Evolutionary conservation across 2,329 filamentous ascomycete genomes (phyloP), one percentile per base, ranked within the genome.

Genomic region (Colletotrichum chrysophilum): DNA sequence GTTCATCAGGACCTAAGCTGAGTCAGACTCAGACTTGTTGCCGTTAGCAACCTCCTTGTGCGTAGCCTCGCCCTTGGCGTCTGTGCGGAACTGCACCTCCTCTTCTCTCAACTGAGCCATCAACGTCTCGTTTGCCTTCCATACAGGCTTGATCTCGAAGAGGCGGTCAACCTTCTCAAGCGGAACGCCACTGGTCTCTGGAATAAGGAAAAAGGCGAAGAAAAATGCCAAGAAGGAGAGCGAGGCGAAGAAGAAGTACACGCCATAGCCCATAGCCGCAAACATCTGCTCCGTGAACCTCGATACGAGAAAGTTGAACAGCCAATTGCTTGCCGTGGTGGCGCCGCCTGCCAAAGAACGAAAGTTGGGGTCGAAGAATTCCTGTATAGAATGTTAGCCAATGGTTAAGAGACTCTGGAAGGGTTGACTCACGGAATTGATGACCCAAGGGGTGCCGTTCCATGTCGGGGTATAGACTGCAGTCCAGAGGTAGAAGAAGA

Each of bases 401-500:
- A 7, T n/a, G n/a, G 18, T n/a, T 10, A 5, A n/a, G 18, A 6
- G 5, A n/a, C 9, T n/a, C 18, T n/a, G 38, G 38, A n/a, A 48
- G 38, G 18, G 18, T 48, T 4, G 13, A 62, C 70, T 18, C 61
- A 76, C 74, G 8, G 71, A 76, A 82, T 92, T 92, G 78, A 91
- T 84, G 13, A 93, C 90, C 91, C 91, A 93, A 0, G 91, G 91
- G 0, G 90, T 92, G 6, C 90, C 90, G 77, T 91, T 91, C 90
- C 90, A 92, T 0, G 88, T 86, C 0, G 87, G 90, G 0, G 90
- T 92, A 80, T 93, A 93, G 76, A 90, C 71, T 7, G 74, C 74
- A 10, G 74, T 76, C 89, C 91, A 94, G 3, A 94, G 85, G 79
- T 94, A 94, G 85, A 94, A 93, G 85, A 94, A 93, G 80, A 91